These are phyloP conservation scores for Curvularia lunata DNA, from an alignment of 2,329 filamentous ascomycete species.

Conservation along the genomic window DNA sequence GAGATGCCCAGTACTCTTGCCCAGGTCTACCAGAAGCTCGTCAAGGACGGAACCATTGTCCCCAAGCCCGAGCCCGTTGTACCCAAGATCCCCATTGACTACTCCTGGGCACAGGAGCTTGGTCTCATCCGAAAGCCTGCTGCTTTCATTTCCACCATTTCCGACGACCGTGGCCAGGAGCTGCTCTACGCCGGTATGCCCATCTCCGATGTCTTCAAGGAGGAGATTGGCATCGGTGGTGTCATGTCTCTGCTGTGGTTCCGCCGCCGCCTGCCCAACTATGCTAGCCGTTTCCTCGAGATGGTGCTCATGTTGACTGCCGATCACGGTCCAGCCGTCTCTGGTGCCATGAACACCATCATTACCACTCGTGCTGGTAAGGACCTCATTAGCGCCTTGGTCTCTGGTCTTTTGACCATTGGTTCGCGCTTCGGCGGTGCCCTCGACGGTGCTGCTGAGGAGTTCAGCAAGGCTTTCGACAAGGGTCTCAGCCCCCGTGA, in stretches of 20 bases:
- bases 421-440: constrained; percentile 98
- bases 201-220: constrained; percentile 99
- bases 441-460: constrained; percentile 94
- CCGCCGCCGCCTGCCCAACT: constrained; percentile 93
- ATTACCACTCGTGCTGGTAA: constrained; percentile 99
- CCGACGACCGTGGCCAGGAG: constrained; percentile 99
- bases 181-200: constrained; percentile 98
- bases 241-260: constrained; percentile 99
- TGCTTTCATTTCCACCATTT: constrained; percentile 99
- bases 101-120: constrained; percentile 99
- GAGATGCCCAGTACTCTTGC: constrained; percentile 81
- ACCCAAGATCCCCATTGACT: constrained; percentile 99
- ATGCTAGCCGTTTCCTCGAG: constrained; percentile 98
- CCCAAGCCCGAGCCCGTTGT: constrained; percentile 88
- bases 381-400: constrained; percentile 93
- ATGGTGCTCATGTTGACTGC: constrained; percentile 99
- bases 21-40: constrained; percentile 84
- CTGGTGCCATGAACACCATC: constrained; percentile 99
- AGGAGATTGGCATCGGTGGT: constrained; percentile 99
- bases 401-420: constrained; percentile 96
- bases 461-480: constrained; percentile 98
- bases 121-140: constrained; percentile 99
- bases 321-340: constrained; percentile 98
- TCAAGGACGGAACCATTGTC: constrained; percentile 82
- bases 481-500: constrained; percentile 98